Conservation (phyloP, 768 basidiomycete genomes). For the Daedaleopsis sinensis region DNA sequence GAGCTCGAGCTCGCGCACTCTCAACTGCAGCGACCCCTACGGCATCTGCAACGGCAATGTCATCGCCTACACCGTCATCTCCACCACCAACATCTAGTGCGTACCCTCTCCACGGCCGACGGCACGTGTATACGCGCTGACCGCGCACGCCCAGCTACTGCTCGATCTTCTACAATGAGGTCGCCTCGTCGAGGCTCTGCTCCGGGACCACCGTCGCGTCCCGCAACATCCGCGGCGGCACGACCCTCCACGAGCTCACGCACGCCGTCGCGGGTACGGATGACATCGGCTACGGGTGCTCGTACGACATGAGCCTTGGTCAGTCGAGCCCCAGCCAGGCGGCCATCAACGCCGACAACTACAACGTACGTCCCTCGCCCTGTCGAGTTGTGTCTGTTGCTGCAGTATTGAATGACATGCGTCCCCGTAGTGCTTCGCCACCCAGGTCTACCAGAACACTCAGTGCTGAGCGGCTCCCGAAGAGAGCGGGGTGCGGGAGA, state of each 20-base stretch:
- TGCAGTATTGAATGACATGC: not conserved
- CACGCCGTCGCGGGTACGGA: slow-evolving; percentile 45
- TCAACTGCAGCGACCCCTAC: slow-evolving; percentile 46
- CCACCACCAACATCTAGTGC: slow-evolving; percentile 50
- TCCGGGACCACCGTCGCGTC: slow-evolving; percentile 45
- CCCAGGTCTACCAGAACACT: slow-evolving; percentile 46
- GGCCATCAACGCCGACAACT: slow-evolving; percentile 48
- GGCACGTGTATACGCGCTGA: too few relatives aligned
- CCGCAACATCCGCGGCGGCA: slow-evolving; percentile 50
- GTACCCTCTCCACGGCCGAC: not conserved
- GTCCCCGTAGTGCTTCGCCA: slow-evolving; percentile 43
- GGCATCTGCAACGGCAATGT: slow-evolving; percentile 37
- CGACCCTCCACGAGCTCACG: slow-evolving; percentile 51
- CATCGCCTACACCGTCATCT: slow-evolving; percentile 48
- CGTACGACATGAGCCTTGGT: slow-evolving; percentile 42
- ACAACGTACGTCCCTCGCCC: slow-evolving; percentile 39
- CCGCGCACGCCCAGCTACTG: slow-evolving; percentile 34
- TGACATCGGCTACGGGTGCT: slow-evolving; percentile 33
- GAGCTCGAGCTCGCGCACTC: slow-evolving; percentile 42
- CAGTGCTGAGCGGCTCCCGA: not conserved
- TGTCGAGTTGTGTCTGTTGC: not conserved
- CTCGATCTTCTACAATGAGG: slow-evolving; percentile 50
- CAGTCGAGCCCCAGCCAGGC: slow-evolving; percentile 20
- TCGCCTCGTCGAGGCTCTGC: slow-evolving; percentile 42
- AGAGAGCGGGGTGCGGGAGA: not conserved